Evolutionary conservation across 2,329 filamentous ascomycete species (phyloP).

Genomic region (Pestalotiopsis sp.): DNA sequence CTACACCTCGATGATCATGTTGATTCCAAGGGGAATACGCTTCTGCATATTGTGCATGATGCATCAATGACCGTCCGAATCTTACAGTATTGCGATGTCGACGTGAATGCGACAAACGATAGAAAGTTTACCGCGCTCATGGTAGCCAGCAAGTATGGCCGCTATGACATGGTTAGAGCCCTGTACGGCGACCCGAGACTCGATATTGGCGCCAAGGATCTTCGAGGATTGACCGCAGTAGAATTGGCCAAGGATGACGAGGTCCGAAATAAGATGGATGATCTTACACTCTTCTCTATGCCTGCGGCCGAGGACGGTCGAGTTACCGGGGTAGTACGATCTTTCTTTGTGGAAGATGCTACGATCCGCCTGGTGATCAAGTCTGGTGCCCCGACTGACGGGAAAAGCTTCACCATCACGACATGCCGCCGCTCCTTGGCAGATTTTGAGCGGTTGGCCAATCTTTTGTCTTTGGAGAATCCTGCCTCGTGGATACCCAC

Average conservation of each 20-base stretch:
- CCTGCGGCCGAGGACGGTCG: conserved; percentile 73
- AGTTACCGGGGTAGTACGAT: conserved; percentile 89
- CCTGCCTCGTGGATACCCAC: conserved; percentile 93
- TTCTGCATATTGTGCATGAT: conserved; percentile 95
- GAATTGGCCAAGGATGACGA: conserved; percentile 98
- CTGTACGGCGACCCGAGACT: conserved; percentile 88
- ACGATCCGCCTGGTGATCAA: conserved; percentile 93
- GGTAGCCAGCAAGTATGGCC: conserved; percentile 97
- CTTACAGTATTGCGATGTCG: conserved; percentile 84
- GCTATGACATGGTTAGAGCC: conserved; percentile 87
- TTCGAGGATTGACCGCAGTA: conserved; percentile 88
- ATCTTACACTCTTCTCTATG: conserved; percentile 82
- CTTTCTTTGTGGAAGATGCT: conserved; percentile 96
- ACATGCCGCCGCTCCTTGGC: conserved; percentile 85
- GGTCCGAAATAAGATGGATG: conserved; percentile 93
- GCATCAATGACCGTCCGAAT: conserved; percentile 75
- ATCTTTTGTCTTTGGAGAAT: conserved; percentile 83
- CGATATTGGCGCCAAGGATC: conserved; percentile 81
- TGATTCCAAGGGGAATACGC: conserved; percentile 88
- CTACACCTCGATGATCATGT: conserved; percentile 92
- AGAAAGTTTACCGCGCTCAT: conserved; percentile 94
- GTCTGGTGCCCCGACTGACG: conserved; percentile 82
- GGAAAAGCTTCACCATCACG: conserved; percentile 87
- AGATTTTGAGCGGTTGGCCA: conserved; percentile 90
- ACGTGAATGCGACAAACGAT: conserved; percentile 94